phyloP scores from a whole-genome alignment of 2,329 filamentous ascomycete species.

The Plenodomus tracheiphilus region DNA sequence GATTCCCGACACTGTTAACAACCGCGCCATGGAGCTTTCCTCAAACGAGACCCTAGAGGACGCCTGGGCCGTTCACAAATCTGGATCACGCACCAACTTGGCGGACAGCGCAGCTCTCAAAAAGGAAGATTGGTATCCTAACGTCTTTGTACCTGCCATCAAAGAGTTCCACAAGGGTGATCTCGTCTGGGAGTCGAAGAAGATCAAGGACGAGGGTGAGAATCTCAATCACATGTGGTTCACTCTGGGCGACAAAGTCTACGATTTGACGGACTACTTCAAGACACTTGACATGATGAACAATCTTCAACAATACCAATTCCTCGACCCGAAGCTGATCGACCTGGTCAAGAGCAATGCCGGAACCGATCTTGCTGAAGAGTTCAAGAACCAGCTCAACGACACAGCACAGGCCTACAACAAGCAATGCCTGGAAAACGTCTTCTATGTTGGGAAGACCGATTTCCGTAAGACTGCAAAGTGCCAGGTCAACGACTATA shows the following conservation, averaged over 20 bases:
- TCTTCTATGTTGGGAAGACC: constrained; percentile 78
- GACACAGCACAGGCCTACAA: constrained; percentile 64
- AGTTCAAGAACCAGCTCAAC: constrained; percentile 62
- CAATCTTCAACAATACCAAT: constrained; percentile 63
- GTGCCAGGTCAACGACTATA: constrained; percentile 89
- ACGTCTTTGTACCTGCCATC: constrained; percentile 75
- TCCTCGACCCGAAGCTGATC: constrained; percentile 70
- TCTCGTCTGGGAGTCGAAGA: constrained; percentile 68
- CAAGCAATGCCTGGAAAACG: constrained; percentile 78
- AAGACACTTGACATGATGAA: constrained; percentile 68
- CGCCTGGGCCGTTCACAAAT: constrained; percentile 66
- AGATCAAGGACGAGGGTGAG: constrained; percentile 67
- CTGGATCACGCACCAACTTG: constrained; percentile 64
- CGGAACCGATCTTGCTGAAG: constrained; percentile 74
- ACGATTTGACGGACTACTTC: constrained; percentile 92
- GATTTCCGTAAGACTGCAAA: constrained; percentile 79
- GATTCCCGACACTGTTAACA: constrained; percentile 52
- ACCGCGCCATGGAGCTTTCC: constrained; percentile 59
- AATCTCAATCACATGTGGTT: constrained; percentile 76
- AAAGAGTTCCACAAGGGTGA: constrained; percentile 85
- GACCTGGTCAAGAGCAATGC: constrained; percentile 73
- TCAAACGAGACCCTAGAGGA: constrained; percentile 67
- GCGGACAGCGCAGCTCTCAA: constrained; percentile 59
- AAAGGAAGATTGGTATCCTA: constrained; percentile 74
- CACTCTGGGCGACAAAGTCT: constrained; percentile 74